Base-by-base conservation (phyloP, 805 yeast species). In the Zygotorulaspora danielsina region DNA sequence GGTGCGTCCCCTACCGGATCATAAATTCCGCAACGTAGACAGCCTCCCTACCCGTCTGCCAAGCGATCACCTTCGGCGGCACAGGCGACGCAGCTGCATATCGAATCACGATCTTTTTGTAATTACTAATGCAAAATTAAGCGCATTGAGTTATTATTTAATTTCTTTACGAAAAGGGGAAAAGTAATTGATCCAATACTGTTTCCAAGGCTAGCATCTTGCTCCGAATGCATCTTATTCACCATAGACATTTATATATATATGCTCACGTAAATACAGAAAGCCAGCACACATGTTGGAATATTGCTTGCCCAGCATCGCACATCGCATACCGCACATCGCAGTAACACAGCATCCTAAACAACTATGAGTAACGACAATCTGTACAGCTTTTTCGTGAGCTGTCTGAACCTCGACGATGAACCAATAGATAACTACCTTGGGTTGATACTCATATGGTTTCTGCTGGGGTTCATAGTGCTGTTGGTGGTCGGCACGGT, bases 351-450 rank as follows among this genome's bases (percentile, higher is more conserved):
- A 20, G 16, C 15, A 6, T n/a, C n/a, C n/a, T n/a, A n/a, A n/a
- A n/a, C n/a, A n/a, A n/a, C n/a, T n/a, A 27, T 27, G 31, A 27
- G 18, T 15, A 18, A 31, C 21, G 30, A 32, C 22, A 22, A 32
- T 34, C 34, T 27, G 36, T 15, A 29, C 37, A 22, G 28, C 34
- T 30, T 34, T 44, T 19, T 44, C 17, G 18, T 27, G 16, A 27
- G 15, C 8, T 27, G 31, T 18, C 5, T 12, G 17, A 12, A 27
- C 19, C 18, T 19, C 33, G 43, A 32, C 9, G 20, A 32, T 12
- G 48, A 44, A 27, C 39, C 48, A 1, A 26, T 41, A 24, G 48
- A 41, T 24, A 38, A 44, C 18, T 32, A 40, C 31, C 32, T 44
- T 9, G 34, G 45, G 9, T 32, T 41, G 8, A 44, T 34, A 20